These are phyloP conservation scores for Pouteria glomerata DNA, from an alignment of 148 eudicot genomes.

Conservation along the genomic window DNA sequence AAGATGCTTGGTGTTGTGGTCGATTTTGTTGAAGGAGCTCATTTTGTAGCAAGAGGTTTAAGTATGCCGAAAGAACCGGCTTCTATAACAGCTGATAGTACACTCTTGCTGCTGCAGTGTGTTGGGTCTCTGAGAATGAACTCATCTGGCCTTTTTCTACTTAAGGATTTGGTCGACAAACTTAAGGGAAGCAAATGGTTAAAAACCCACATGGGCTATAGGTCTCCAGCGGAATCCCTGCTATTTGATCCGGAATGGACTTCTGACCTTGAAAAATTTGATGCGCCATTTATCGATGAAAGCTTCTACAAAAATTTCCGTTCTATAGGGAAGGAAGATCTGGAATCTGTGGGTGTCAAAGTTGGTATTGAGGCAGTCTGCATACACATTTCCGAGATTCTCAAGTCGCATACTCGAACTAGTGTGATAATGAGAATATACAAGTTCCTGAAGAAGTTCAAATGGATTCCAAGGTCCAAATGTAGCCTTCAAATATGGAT, in stretches of 20 bases:
- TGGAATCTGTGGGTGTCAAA: slow-evolving; percentile 10
- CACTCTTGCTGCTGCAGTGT: slow-evolving; percentile 3
- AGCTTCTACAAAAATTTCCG: slow-evolving; percentile 8
- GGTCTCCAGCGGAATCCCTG: slow-evolving; percentile 16
- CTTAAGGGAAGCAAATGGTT: slow-evolving; percentile 15
- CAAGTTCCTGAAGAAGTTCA: background rate
- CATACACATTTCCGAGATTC: background rate
- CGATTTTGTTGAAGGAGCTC: slow-evolving; percentile 13
- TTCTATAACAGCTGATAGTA: background rate
- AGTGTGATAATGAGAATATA: slow-evolving; percentile 10
- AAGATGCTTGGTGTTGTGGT: slow-evolving; percentile 21
- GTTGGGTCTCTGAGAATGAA: slow-evolving; percentile 3
- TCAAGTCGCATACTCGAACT: slow-evolving; percentile 6
- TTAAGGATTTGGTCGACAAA: slow-evolving; percentile 6
- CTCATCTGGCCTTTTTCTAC: background rate
- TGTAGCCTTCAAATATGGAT: background rate
- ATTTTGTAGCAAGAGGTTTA: slow-evolving; percentile 11
- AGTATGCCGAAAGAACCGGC: background rate
- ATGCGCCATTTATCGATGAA: slow-evolving; percentile 11
- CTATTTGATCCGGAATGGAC: slow-evolving; percentile 14
- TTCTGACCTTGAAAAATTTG: slow-evolving; percentile 5
- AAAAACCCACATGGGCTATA: slow-evolving; percentile 21
- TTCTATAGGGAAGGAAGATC: background rate
- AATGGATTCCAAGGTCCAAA: slow-evolving; percentile 1
- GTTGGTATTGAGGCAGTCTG: slow-evolving; percentile 7